Conservation (phyloP, 2,329 filamentous ascomycete species). For the Botrytis fragariae region DNA sequence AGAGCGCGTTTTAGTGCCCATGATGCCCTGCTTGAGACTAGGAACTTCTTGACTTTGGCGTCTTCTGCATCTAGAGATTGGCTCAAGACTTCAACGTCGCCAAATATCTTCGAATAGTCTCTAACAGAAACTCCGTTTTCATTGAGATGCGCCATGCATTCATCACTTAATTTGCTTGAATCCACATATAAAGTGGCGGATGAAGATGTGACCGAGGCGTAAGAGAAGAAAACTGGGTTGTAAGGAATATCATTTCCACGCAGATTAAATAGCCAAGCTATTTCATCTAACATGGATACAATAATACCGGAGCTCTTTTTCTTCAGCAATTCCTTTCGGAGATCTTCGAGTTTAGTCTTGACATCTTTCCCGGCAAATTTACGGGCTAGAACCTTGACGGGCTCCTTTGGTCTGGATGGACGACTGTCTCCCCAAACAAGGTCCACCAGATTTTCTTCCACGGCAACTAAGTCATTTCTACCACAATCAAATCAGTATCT, state of each 20-base stretch:
- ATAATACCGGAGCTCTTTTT: constrained; percentile 85
- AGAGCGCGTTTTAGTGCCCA: constrained; percentile 88
- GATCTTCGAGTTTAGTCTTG: constrained; percentile 75
- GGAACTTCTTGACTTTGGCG: constrained; percentile 58
- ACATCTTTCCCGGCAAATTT: constrained; percentile 81
- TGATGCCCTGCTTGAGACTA: constrained; percentile 84
- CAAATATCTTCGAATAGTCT: constrained; percentile 79
- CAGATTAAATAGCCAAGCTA: constrained; percentile 98
- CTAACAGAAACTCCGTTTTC: constrained; percentile 69
- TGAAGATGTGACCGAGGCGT: constrained; percentile 79
- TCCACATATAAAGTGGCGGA: constrained; percentile 82
- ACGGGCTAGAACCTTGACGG: constrained; percentile 67
- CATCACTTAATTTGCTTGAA: constrained; percentile 68
- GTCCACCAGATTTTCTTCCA: constrained; percentile 86
- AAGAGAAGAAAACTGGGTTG: constrained; percentile 98
- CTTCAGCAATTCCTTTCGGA: constrained; percentile 89
- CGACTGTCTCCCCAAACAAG: constrained; percentile 76
- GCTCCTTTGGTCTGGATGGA: constrained; percentile 72
- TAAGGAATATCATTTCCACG: constrained; percentile 94
- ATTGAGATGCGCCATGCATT: constrained; percentile 67
- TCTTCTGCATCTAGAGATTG: constrained; percentile 42
- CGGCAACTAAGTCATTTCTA: constrained; percentile 59
- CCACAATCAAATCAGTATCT: constrained; percentile 4
- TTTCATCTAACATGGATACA: constrained; percentile 91
- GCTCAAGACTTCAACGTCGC: constrained; percentile 68